These are phyloP conservation scores for Fusarium sp. DNA, from an alignment of 2,329 filamentous ascomycete species.

Conservation along the genomic window DNA sequence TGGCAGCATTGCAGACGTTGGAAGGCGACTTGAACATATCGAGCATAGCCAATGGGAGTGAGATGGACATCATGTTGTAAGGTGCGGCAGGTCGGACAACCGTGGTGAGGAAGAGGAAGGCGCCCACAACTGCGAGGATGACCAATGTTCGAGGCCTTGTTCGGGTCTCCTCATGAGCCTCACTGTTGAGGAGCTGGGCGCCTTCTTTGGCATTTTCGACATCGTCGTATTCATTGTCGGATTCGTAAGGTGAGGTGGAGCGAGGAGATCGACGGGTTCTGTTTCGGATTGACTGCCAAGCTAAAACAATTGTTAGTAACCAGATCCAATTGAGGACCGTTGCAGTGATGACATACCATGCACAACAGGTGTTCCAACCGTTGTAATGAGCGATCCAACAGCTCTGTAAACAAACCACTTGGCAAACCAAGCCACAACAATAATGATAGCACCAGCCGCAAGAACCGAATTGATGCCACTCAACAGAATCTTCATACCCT, in stretches of 20 bases:
- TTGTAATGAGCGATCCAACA: constrained; percentile 38
- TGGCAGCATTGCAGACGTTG: constrained; percentile 38
- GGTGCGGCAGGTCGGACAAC: constrained; percentile 46
- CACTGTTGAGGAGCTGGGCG: constrained; percentile 18
- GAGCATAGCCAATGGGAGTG: constrained; percentile 48
- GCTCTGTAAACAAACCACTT: constrained; percentile 43
- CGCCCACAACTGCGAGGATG: neutral
- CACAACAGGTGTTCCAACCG: constrained; percentile 32
- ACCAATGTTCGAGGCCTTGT: constrained; percentile 22
- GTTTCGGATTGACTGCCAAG: constrained; percentile 31
- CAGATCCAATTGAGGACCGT: neutral
- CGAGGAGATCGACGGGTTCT: constrained; percentile 13
- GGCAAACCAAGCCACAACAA: constrained; percentile 43
- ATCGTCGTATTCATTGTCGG: constrained; percentile 34
- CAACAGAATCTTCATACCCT: constrained; percentile 50
- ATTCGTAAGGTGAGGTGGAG: constrained; percentile 24
- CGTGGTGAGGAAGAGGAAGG: constrained; percentile 34
- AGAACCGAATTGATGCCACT: constrained; percentile 47
- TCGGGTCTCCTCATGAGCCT: constrained; percentile 16
- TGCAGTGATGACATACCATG: constrained; percentile 34
- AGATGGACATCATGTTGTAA: constrained; percentile 50
- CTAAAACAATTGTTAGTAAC: constrained; percentile 21
- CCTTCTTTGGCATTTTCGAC: constrained; percentile 35
- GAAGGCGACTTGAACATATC: constrained; percentile 42
- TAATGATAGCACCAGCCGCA: constrained; percentile 36